These are phyloP conservation scores for Testicularia cyperi DNA, from an alignment of 1,284 basidiomycete genomes.

Conservation along the genomic window DNA sequence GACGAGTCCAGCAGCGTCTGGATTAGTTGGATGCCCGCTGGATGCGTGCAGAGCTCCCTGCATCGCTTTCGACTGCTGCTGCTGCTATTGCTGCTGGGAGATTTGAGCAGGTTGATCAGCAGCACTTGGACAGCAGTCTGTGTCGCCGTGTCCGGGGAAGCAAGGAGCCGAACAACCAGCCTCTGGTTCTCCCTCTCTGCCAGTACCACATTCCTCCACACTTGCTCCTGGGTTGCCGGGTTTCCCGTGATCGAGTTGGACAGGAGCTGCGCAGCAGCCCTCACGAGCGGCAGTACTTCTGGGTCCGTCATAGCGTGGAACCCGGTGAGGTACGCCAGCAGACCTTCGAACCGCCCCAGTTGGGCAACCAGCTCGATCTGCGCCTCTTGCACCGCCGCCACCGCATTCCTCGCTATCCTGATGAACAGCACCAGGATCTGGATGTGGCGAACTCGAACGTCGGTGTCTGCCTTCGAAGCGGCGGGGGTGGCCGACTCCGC, in stretches of 20 bases:
- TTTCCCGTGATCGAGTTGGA: slow-evolving; percentile 36
- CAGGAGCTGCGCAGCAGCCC: slow-evolving; percentile 29
- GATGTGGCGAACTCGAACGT: neutral
- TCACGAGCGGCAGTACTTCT: slow-evolving; percentile 9
- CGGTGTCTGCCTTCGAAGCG: neutral
- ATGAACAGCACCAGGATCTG: slow-evolving; percentile 6
- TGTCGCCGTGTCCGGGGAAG: slow-evolving; percentile 24
- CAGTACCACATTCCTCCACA: slow-evolving; percentile 23
- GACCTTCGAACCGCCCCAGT: slow-evolving; percentile 5
- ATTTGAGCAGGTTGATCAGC: slow-evolving; percentile 25
- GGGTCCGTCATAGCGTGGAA: slow-evolving; percentile 28
- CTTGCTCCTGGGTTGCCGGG: slow-evolving; percentile 3
- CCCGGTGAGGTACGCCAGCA: slow-evolving; percentile 16
- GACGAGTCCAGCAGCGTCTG: slow-evolving; percentile 16
- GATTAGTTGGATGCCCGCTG: slow-evolving; percentile 8
- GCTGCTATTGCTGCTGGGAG: neutral
- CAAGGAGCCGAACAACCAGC: slow-evolving; percentile 19
- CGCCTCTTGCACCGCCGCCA: slow-evolving; percentile 17
- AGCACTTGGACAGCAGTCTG: slow-evolving; percentile 29
- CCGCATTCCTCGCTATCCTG: slow-evolving; percentile 10
- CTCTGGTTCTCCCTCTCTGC: slow-evolving; percentile 4
- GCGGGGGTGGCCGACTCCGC: neutral
- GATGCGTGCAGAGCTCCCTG: slow-evolving; percentile 8
- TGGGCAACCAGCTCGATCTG: slow-evolving; percentile 5
- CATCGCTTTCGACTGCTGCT: slow-evolving; percentile 8